These are phyloP conservation scores for Tephrocybe sp. DNA, from an alignment of 768 basidiomycete species.

Conservation along the genomic window DNA sequence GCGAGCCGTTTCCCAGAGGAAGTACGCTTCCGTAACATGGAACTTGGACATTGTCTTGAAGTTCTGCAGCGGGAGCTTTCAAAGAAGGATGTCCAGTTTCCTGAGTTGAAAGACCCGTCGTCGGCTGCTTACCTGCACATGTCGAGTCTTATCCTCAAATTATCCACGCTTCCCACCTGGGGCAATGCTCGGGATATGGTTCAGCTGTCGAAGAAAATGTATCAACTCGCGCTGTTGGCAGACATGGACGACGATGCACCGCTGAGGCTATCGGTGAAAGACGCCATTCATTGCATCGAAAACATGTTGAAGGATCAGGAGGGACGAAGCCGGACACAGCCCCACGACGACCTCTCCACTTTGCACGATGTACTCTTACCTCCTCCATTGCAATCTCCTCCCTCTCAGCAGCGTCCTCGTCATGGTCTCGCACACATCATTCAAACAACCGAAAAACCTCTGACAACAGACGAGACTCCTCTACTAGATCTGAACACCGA, in stretches of 20 bases:
- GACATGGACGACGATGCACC: conserved; percentile 12
- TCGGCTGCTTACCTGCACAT: conserved; percentile 34
- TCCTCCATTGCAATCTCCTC: conserved; percentile 2
- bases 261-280: background rate
- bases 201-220: conserved; percentile 50
- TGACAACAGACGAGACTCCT: background rate
- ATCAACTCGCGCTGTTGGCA: conserved; percentile 35
- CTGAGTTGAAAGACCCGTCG: conserved; percentile 32
- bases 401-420: too few species aligned
- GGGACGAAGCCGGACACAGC: background rate
- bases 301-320: conserved; percentile 43
- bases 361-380: background rate
- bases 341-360: background rate
- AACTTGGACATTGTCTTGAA: conserved; percentile 45
- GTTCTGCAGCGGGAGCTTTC: conserved; percentile 48
- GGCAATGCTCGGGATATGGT: conserved; percentile 70
- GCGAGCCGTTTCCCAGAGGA: conserved; percentile 69
- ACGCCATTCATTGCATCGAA: conserved; percentile 39
- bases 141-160: conserved; percentile 34
- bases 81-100: conserved; percentile 40
- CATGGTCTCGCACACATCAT: too few species aligned
- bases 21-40: conserved; percentile 53
- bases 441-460: background rate
- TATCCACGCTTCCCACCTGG: conserved; percentile 55
- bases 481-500: background rate